Percentiles rank a stretch among this genome's conserved stretches.
phyloP scores from a whole-genome alignment of 169 alveolate genomes.

The Plasmodium gaboni region DNA sequence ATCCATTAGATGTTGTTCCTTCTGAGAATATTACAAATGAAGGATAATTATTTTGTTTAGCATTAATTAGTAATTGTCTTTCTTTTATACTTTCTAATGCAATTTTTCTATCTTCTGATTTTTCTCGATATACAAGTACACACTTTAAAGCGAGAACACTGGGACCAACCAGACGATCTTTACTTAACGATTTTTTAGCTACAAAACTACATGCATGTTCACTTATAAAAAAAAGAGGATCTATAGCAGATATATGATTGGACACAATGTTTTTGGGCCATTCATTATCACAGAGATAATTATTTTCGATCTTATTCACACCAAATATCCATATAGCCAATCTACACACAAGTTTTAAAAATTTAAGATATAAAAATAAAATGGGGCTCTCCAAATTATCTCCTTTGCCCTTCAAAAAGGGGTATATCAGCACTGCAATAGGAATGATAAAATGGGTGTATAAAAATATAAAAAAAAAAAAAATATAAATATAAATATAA shows the following conservation, averaged over 20 bases:
- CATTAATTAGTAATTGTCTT: conserved; percentile 30
- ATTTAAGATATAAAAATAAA: conserved; percentile 23
- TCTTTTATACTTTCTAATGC: conserved; percentile 57
- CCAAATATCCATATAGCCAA: conserved; percentile 43
- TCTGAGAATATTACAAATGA: conserved; percentile 74
- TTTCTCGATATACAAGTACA: conserved; percentile 67
- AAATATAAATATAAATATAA: neutral
- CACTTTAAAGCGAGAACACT: conserved; percentile 60
- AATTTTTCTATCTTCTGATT: conserved; percentile 53
- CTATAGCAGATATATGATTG: conserved; percentile 61
- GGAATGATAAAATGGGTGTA: neutral
- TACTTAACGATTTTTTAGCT: conserved; percentile 65
- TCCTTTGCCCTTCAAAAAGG: neutral
- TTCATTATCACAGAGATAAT: conserved; percentile 60
- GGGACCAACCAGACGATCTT: conserved; percentile 23
- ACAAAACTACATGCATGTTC: conserved; percentile 76
- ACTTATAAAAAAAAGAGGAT: conserved; percentile 63
- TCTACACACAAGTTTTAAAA: conserved; percentile 48
- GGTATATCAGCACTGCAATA: neutral
- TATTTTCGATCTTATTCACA: conserved; percentile 26
- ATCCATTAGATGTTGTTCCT: conserved; percentile 71
- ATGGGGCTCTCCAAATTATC: conserved; percentile 19
- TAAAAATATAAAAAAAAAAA: neutral
- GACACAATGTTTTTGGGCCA: conserved; percentile 75
- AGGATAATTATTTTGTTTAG: conserved; percentile 39